Conservation (phyloP, 805 yeast genomes). For the Danielozyma ontarioensis region DNA sequence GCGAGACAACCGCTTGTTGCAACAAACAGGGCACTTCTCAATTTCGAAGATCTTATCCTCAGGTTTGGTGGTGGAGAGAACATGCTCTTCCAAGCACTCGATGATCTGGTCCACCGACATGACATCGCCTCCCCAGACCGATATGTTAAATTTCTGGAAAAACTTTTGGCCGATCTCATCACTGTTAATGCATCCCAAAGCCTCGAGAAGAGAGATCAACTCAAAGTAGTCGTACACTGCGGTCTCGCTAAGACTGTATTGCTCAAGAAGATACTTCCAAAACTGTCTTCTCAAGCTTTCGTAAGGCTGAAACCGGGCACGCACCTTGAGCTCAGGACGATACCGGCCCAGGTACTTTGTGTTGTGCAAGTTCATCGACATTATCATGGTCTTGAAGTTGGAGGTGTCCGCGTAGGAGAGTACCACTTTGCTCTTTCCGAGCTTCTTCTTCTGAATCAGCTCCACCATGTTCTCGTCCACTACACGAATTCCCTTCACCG, state of each 20-base stretch:
- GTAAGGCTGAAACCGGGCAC: conserved; percentile 66
- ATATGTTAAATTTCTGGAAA: conserved; percentile 40
- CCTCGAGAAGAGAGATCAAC: conserved; percentile 57
- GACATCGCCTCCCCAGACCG: conserved; percentile 51
- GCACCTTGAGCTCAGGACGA: conserved; percentile 51
- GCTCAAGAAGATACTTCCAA: conserved; percentile 60
- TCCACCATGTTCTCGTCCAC: conserved; percentile 25
- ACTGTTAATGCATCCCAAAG: conserved; percentile 49
- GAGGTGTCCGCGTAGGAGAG: conserved; percentile 32
- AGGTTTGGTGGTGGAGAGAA: conserved; percentile 10
- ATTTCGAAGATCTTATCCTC: conserved; percentile 48
- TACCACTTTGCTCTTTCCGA: conserved; percentile 23
- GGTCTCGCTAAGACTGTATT: conserved; percentile 41
- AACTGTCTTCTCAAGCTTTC: conserved; percentile 57
- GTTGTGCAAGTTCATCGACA: conserved; percentile 27
- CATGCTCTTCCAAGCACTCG: conserved; percentile 42
- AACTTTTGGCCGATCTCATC: conserved; percentile 52
- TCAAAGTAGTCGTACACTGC: conserved; percentile 50
- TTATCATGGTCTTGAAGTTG: conserved; percentile 36
- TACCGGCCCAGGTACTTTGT: conserved; percentile 32
- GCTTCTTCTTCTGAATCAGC: conserved; percentile 21
- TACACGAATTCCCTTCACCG: background rate
- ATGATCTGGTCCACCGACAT: conserved; percentile 42
- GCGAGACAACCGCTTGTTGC: conserved; percentile 48
- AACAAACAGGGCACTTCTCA: conserved; percentile 78